phyloP scores from a whole-genome alignment of 176 grass and related monocot genomes.

The Dendrocalamus sinicus region DNA sequence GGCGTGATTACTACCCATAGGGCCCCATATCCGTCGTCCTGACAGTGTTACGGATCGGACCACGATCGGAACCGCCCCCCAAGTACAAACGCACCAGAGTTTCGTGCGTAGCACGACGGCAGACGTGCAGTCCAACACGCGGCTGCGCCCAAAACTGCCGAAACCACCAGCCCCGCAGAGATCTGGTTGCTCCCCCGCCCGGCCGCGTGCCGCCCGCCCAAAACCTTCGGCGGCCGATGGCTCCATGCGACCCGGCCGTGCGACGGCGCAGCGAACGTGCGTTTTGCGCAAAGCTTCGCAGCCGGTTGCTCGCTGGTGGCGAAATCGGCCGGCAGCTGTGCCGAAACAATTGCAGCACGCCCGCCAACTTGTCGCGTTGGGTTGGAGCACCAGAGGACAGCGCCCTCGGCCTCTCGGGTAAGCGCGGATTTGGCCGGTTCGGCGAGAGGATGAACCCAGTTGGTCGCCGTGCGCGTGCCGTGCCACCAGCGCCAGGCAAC shows the following conservation, averaged over 20 bases:
- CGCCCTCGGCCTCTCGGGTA: slow-evolving; percentile 7
- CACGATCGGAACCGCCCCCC: background rate
- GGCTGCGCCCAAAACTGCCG: slow-evolving; percentile 5
- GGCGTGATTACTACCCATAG: background rate
- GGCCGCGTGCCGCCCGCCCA: background rate
- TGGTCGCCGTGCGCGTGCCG: slow-evolving; percentile 14
- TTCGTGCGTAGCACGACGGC: background rate
- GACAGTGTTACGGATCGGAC: background rate
- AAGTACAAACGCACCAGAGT: background rate
- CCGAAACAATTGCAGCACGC: slow-evolving; percentile 10
- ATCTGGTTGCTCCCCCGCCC: slow-evolving; percentile 43
- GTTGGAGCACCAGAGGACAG: background rate
- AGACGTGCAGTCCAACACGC: slow-evolving; percentile 30
- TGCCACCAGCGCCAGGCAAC: slow-evolving; percentile 9
- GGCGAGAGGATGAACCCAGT: slow-evolving; percentile 32
- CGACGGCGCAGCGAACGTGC: slow-evolving; percentile 12
- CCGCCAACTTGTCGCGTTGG: background rate
- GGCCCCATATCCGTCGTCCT: background rate
- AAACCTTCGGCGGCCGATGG: background rate
- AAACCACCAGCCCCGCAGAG: background rate
- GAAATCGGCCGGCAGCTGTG: slow-evolving; percentile 22
- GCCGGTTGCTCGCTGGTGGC: background rate
- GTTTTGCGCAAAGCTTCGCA: background rate
- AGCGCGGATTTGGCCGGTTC: slow-evolving; percentile 47
- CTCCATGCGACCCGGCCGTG: background rate